Percentiles rank a stretch among this genome's conserved stretches.
Evolutionary conservation across 139 green algal species (phyloP).

Genomic region (Tetradesmus obliquus): DNA sequence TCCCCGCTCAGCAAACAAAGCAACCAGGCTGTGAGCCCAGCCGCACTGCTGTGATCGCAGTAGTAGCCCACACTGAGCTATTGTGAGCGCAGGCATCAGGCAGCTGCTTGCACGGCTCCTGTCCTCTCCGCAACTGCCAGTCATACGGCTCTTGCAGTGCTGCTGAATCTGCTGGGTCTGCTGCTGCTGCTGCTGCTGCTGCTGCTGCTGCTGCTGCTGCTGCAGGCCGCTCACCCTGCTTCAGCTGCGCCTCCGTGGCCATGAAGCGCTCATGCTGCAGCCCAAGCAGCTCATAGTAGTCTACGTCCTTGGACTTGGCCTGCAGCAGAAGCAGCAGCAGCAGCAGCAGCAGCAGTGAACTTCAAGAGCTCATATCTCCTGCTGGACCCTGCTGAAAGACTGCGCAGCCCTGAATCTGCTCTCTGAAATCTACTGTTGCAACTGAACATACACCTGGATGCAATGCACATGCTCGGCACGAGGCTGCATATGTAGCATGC

Average conservation of each 20-base stretch:
- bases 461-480: no score
- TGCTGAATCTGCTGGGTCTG: neutral
- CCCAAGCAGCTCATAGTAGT: constrained; percentile 90
- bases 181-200: neutral
- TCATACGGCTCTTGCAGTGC: neutral
- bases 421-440: no score
- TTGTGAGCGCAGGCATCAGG: no score
- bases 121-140: neutral
- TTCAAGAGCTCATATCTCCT: no score
- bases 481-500: no score
- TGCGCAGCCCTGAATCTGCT: no score
- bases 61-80: no score
- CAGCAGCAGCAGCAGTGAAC: neutral
- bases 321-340: constrained; percentile 65
- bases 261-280: constrained; percentile 88
- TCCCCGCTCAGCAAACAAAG: no score
- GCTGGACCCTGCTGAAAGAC: no score
- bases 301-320: constrained; percentile 65
- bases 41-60: no score
- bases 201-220: neutral
- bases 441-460: no score
- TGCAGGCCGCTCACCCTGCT: constrained; percentile 59
- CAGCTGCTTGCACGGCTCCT: neutral
- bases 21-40: no score
- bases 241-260: constrained; percentile 85